Conservation (phyloP, 768 basidiomycete species). For the Tremella mesenterica region DNA sequence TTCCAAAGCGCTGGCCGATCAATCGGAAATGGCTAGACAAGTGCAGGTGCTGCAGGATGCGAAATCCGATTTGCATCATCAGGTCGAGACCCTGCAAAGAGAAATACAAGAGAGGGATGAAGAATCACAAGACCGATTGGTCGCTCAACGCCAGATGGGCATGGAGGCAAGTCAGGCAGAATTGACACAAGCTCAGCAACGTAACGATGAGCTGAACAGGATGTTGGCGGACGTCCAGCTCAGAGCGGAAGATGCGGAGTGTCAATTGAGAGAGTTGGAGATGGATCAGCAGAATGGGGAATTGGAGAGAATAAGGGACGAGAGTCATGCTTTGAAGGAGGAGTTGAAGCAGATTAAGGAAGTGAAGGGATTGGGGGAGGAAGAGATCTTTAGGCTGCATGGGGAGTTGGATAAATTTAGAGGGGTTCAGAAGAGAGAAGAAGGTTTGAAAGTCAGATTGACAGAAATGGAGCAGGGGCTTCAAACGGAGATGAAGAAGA, state of each 20-base stretch:
- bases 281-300: conserved; percentile 17
- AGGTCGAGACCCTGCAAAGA: no score
- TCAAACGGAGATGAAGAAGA: conserved; percentile 12
- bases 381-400: conserved; percentile 21
- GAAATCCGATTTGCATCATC: no score
- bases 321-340: neutral
- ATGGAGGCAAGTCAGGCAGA: no score
- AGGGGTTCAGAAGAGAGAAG: conserved; percentile 40
- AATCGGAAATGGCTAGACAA: conserved; percentile 1
- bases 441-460: conserved; percentile 57
- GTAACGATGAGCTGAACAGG: no score
- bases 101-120: no score
- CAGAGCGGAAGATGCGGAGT: conserved; percentile 1
- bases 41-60: no score
- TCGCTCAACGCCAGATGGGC: no score
- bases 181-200: no score
- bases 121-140: no score
- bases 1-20: conserved; percentile 25
- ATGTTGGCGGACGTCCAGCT: no score
- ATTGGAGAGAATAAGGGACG: conserved; percentile 21
- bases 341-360: conserved; percentile 1
- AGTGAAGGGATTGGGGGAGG: conserved; percentile 48
- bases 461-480: conserved; percentile 27
- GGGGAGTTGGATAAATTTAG: neutral
- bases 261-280: neutral